These are phyloP conservation scores for Fusarium falciforme DNA, from an alignment of 2,329 filamentous ascomycete species.

Conservation along the genomic window DNA sequence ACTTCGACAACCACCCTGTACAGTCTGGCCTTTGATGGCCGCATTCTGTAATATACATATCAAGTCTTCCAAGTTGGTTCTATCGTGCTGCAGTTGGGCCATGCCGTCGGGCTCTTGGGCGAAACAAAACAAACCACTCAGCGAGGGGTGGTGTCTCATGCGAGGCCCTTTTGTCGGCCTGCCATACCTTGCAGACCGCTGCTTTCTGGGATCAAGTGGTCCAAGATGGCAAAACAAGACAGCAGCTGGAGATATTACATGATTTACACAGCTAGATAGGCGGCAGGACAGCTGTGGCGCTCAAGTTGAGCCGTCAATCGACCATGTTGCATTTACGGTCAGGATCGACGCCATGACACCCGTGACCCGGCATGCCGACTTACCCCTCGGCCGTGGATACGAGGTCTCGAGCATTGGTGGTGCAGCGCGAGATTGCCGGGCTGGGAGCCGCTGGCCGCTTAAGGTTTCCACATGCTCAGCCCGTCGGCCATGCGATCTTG, in stretches of 20 bases:
- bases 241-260: conserved; percentile 21
- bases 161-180: conserved; percentile 20
- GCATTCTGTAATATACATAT: conserved; percentile 46
- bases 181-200: conserved; percentile 24
- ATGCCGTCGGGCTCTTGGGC: conserved; percentile 18
- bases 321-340: conserved; percentile 33
- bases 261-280: not conserved
- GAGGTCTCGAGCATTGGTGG: conserved; percentile 26
- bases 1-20: conserved; percentile 41
- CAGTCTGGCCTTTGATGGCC: conserved; percentile 40
- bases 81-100: conserved; percentile 27
- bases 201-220: conserved; percentile 18
- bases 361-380: conserved; percentile 27
- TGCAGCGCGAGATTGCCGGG: conserved; percentile 1
- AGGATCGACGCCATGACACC: conserved; percentile 26
- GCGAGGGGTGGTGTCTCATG: conserved; percentile 19
- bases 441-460: conserved; percentile 15
- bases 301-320: conserved; percentile 25
- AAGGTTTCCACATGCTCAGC: conserved; percentile 22
- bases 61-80: conserved; percentile 36
- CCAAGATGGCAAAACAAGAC: conserved; percentile 7
- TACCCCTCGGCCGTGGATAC: conserved; percentile 29
- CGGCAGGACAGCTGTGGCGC: conserved; percentile 26
- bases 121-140: conserved; percentile 25
- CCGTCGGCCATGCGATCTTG: conserved; percentile 7